phyloP scores from a whole-genome alignment of 768 basidiomycete genomes.

The Lanmaoa pseudosensibilis region DNA sequence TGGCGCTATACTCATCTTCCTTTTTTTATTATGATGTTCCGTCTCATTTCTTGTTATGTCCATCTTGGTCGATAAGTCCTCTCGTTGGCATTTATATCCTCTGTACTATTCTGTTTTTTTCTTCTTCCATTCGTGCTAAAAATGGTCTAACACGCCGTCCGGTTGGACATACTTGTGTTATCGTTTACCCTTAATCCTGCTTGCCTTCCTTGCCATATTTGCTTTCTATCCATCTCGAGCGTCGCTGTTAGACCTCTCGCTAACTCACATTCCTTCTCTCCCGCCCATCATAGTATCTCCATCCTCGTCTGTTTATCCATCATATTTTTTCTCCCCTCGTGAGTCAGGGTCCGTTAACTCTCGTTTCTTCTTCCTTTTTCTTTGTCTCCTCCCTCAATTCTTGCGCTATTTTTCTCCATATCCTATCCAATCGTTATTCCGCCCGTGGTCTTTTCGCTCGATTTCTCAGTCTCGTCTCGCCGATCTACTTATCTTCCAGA shows the following conservation, averaged over 20 bases:
- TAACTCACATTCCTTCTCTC: constrained; percentile 7
- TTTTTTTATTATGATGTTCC: constrained; percentile 4
- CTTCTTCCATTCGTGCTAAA: constrained; percentile 6
- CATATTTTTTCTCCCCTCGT: constrained; percentile 10
- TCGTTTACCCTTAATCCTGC: constrained; percentile 2
- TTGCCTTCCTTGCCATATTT: constrained; percentile 4
- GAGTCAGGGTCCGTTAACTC: background rate
- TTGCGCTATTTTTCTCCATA: background rate
- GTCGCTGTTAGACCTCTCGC: constrained; percentile 4
- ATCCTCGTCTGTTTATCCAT: constrained; percentile 1
- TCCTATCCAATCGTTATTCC: constrained; percentile 1
- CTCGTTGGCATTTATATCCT: constrained; percentile 7
- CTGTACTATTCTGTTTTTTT: constrained; percentile 12
- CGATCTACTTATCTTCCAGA: background rate
- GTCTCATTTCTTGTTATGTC: constrained; percentile 16
- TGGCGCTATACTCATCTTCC: constrained; percentile 2
- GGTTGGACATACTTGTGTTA: constrained; percentile 9
- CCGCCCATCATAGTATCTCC: constrained; percentile 9
- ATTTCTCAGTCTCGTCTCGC: background rate
- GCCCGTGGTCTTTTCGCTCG: background rate
- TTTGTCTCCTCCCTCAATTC: background rate
- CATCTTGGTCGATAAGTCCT: constrained; percentile 9
- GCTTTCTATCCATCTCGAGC: constrained; percentile 11
- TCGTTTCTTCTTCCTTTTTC: background rate
- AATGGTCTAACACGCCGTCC: constrained; percentile 1